These are phyloP conservation scores for Solanum tarapatanum DNA, from an alignment of 257 asterid species.

Conservation along the genomic window DNA sequence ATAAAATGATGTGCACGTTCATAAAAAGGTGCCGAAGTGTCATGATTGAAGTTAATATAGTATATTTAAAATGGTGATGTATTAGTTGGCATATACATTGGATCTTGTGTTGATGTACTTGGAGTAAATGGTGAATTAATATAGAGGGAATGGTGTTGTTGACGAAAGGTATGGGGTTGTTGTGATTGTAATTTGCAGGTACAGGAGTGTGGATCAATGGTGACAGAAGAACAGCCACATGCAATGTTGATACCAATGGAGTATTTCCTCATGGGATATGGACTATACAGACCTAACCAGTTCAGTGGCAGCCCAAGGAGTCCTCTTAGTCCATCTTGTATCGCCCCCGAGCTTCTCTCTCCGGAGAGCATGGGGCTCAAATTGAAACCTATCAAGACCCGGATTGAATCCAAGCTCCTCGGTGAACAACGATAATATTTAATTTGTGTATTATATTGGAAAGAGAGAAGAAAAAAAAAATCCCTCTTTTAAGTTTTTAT, in stretches of 20 bases:
- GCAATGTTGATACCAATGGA: conserved; percentile 82
- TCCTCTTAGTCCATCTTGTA: conserved; percentile 69
- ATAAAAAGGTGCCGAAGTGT: not conserved
- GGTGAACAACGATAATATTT: conserved; percentile 5
- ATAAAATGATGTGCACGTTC: not conserved
- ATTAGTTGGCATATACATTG: not conserved
- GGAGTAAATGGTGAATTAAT: not conserved
- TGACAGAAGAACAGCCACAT: conserved; percentile 93
- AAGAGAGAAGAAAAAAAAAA: not conserved
- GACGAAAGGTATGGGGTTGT: not conserved
- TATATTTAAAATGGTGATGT: not conserved
- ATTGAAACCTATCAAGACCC: conserved; percentile 81
- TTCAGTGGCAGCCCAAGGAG: conserved; percentile 69
- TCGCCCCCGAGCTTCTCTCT: conserved; percentile 76
- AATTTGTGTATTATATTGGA: conserved; percentile 6
- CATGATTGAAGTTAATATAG: not conserved
- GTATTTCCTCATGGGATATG: conserved; percentile 72
- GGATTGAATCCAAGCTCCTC: conserved; percentile 11
- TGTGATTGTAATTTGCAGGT: conserved; percentile 33
- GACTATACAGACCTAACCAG: conserved; percentile 49
- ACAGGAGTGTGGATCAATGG: conserved; percentile 78
- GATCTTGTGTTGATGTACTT: not conserved
- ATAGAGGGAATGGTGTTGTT: not conserved
- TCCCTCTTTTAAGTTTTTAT: not conserved
- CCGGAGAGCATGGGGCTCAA: conserved; percentile 93